These are phyloP conservation scores for Podila horticola DNA, from an alignment of 192 early-diverging fungal genomes.

Conservation along the genomic window DNA sequence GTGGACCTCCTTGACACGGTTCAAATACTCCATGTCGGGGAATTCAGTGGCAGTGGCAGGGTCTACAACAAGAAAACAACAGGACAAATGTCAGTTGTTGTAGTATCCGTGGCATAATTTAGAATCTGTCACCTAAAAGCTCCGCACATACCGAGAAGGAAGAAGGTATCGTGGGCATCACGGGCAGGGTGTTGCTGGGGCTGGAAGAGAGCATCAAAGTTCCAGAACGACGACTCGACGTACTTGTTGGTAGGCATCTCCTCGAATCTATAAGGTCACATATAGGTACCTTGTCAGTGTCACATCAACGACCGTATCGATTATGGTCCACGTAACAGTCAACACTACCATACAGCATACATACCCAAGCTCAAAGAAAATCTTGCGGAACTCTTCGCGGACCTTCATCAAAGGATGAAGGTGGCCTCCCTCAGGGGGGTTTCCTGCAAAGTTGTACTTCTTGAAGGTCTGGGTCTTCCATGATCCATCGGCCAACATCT, in stretches of 20 bases:
- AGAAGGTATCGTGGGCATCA: constrained; percentile 89
- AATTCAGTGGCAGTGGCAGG: constrained; percentile 80
- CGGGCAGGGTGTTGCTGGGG: constrained; percentile 98
- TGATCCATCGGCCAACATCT: constrained; percentile 87
- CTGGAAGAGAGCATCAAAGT: constrained; percentile 99
- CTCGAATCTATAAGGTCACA: constrained; percentile 68
- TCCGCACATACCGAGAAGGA: constrained; percentile 54
- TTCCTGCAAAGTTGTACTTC: constrained; percentile 98
- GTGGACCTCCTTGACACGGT: constrained; percentile 92
- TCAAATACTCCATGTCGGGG: constrained; percentile 85
- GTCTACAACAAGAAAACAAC: constrained; percentile 51
- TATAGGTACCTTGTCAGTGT: not conserved
- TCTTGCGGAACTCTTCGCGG: constrained; percentile 97
- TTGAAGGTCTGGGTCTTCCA: constrained; percentile 98
- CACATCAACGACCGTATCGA: not conserved
- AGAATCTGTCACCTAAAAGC: no score
- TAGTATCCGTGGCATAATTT: no score
- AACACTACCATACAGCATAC: not conserved
- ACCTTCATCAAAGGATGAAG: constrained; percentile 99
- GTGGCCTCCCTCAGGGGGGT: constrained; percentile 84
- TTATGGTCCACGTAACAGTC: not conserved
- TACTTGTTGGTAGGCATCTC: constrained; percentile 99
- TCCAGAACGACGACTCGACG: constrained; percentile 99
- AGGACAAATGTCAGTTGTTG: not conserved
- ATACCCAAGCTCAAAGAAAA: constrained; percentile 98